Percentiles rank a stretch among this genome's conserved stretches.
Evolutionary conservation across 1,284 basidiomycete species (phyloP).

Genomic region (Trametes polyzona): DNA sequence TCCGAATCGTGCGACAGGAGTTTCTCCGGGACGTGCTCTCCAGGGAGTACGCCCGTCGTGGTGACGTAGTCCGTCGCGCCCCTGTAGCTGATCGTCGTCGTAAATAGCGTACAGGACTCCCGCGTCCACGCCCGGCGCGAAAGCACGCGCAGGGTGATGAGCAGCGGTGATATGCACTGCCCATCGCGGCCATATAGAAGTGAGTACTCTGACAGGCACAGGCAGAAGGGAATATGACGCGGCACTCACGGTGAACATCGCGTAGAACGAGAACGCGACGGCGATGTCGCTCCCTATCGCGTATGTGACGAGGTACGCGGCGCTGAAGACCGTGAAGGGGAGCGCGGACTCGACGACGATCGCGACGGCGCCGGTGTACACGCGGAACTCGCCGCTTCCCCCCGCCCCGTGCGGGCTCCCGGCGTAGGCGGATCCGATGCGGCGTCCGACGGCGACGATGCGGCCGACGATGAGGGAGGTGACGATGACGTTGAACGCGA

Average conservation of each 20-base stretch:
- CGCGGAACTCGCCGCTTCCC: constrained; percentile 1
- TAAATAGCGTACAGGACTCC: constrained; percentile 16
- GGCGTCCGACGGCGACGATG: constrained; percentile 18
- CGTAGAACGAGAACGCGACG: constrained; percentile 25
- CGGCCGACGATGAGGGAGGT: constrained; percentile 26
- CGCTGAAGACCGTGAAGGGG: constrained; percentile 25
- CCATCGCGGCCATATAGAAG: not conserved
- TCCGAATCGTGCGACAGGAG: not conserved
- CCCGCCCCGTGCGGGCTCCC: not conserved
- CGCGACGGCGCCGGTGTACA: constrained; percentile 22
- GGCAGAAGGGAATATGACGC: too few relatives aligned
- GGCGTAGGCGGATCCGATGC: not conserved
- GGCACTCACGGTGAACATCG: constrained; percentile 26
- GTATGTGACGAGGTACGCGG: constrained; percentile 23
- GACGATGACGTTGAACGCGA: constrained; percentile 26
- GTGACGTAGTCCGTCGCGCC: constrained; percentile 11
- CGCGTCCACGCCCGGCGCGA: constrained; percentile 36
- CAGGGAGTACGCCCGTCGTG: not conserved
- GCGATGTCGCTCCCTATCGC: constrained; percentile 23
- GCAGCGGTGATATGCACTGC: constrained; percentile 37
- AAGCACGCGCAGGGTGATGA: constrained; percentile 39
- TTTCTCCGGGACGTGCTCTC: not conserved
- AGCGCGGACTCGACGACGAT: constrained; percentile 29
- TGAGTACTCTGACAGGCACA: not conserved
- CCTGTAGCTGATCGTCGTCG: constrained; percentile 23